Conservation (phyloP, 352 stramenopile species). For the Aphanomyces astaci region DNA sequence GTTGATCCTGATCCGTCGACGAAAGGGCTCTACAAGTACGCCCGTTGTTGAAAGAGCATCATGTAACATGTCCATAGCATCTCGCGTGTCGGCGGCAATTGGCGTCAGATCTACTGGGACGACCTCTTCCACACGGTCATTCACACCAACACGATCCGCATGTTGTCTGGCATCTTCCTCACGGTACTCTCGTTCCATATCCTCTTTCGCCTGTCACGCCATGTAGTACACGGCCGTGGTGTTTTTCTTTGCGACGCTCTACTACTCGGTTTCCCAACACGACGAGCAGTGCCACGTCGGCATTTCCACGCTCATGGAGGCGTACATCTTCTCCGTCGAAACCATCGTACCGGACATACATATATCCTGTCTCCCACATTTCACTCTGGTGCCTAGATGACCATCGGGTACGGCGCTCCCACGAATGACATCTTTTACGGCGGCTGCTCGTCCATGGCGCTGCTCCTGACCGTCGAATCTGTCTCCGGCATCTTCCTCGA, state of each 20-base stretch:
- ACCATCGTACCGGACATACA: constrained; percentile 81
- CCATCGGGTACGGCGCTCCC: constrained; percentile 76
- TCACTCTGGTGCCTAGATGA: constrained; percentile 45
- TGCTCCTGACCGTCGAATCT: constrained; percentile 71
- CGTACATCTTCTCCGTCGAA: constrained; percentile 83
- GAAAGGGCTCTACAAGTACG: constrained; percentile 13
- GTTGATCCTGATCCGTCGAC: not conserved
- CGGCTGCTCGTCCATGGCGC: constrained; percentile 68
- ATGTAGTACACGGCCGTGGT: constrained; percentile 73
- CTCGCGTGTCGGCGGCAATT: constrained; percentile 61
- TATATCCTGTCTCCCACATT: no score
- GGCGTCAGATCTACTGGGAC: constrained; percentile 79
- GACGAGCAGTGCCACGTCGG: constrained; percentile 62
- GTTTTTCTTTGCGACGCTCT: constrained; percentile 67
- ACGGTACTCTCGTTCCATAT: constrained; percentile 29
- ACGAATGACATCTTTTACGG: constrained; percentile 86
- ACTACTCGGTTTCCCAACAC: constrained; percentile 54
- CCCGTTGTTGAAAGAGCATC: not conserved
- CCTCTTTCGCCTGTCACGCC: not conserved
- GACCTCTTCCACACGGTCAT: constrained; percentile 84
- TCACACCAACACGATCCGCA: constrained; percentile 74
- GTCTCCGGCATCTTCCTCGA: constrained; percentile 81
- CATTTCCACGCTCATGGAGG: constrained; percentile 61
- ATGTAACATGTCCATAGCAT: constrained; percentile 32
- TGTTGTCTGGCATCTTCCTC: constrained; percentile 70